Percentiles rank a stretch among this genome's conserved stretches.
Conservation (phyloP, 495 filamentous ascomycete species). For the Trichoderma reesei region DNA sequence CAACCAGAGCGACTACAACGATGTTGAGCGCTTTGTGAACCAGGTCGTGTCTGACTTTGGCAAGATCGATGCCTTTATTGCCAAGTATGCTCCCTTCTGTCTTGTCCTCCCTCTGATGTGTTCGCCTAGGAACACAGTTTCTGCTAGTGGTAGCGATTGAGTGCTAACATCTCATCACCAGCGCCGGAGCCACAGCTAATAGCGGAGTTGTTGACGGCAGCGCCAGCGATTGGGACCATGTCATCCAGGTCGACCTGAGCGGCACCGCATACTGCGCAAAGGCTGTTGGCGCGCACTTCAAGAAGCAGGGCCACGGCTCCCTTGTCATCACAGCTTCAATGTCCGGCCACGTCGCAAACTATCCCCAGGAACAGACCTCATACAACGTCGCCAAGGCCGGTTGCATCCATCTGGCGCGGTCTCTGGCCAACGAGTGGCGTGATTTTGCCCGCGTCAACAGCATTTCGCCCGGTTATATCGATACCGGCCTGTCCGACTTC, state of each 20-base stretch:
- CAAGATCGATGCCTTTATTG: constrained; percentile 38
- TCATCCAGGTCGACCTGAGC: constrained; percentile 57
- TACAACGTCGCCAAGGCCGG: constrained; percentile 73
- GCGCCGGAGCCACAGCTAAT: constrained; percentile 37
- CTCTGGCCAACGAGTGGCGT: constrained; percentile 67
- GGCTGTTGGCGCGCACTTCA: constrained; percentile 48
- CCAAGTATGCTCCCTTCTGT: constrained; percentile 28
- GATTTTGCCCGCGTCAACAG: constrained; percentile 68
- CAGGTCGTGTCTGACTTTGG: constrained; percentile 48
- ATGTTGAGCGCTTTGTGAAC: constrained; percentile 43
- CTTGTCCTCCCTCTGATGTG: neutral
- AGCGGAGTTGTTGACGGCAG: constrained; percentile 31
- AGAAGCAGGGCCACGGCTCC: constrained; percentile 38
- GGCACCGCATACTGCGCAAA: constrained; percentile 57
- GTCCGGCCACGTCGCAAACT: constrained; percentile 67
- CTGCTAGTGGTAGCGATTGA: neutral
- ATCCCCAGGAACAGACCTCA: constrained; percentile 65
- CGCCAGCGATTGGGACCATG: constrained; percentile 32
- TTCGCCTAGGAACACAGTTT: too few species aligned
- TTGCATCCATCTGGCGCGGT: constrained; percentile 38
- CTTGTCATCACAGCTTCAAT: constrained; percentile 55
- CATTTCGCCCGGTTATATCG: constrained; percentile 71
- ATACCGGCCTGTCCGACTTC: constrained; percentile 69
- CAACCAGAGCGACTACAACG: constrained; percentile 50
- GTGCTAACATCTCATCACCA: constrained; percentile 16